These are phyloP conservation scores for Cinchona pubescens DNA, from an alignment of 257 asterid genomes.

Conservation along the genomic window DNA sequence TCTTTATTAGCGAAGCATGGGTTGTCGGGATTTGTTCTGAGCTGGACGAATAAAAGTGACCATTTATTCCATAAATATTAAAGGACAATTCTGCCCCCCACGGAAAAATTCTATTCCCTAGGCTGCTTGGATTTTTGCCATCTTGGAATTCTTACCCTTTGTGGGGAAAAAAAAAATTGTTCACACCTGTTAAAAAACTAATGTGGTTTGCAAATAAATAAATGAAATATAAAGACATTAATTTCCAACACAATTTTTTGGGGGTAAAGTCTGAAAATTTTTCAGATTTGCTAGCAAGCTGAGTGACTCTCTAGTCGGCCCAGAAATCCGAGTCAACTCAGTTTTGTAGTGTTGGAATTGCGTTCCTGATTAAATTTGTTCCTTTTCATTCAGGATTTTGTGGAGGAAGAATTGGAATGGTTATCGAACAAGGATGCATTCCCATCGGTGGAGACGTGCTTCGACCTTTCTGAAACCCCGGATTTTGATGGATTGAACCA, in stretches of 20 bases:
- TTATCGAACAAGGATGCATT: conserved; percentile 79
- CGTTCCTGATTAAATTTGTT: conserved; percentile 1
- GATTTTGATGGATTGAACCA: conserved; percentile 33
- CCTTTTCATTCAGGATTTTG: conserved; percentile 32
- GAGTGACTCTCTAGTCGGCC: too few relatives aligned
- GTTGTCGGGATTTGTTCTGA: conserved; percentile 18
- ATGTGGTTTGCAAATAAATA: neutral
- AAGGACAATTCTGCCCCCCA: conserved; percentile 27
- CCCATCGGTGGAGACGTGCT: conserved; percentile 70
- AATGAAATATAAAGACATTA: neutral
- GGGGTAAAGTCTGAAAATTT: neutral
- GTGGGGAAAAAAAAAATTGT: too few relatives aligned
- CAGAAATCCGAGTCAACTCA: neutral
- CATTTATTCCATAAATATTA: too few relatives aligned
- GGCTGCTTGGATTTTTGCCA: neutral
- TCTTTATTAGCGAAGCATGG: conserved; percentile 10
- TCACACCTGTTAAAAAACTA: too few relatives aligned
- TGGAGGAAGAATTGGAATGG: conserved; percentile 77
- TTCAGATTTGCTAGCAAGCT: too few relatives aligned
- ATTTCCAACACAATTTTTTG: neutral
- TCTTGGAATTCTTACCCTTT: neutral
- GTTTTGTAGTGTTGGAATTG: neutral
- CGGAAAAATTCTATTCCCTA: neutral
- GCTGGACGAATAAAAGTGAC: conserved; percentile 25
- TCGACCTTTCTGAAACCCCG: conserved; percentile 40